phyloP scores from a whole-genome alignment of 2,329 filamentous ascomycete species.

The Myriosclerotinia duriaeana region DNA sequence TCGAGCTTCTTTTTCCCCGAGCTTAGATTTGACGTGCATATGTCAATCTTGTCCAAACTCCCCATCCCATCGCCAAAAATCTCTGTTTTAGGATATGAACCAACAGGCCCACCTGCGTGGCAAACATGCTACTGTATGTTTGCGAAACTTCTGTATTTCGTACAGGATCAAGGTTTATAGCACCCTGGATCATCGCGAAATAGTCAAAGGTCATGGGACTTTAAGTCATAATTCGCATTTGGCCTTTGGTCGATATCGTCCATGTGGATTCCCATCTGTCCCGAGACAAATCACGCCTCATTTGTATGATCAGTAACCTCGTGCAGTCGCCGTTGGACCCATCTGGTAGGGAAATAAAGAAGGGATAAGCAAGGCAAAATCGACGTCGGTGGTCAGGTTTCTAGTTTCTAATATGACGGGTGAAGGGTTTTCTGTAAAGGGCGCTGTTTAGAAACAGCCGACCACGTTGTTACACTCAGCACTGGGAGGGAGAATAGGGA shows the following conservation, averaged over 20 bases:
- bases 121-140: no score
- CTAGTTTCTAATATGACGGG: not conserved
- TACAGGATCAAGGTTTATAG: not conserved
- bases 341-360: not conserved
- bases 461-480: not conserved
- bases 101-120: conserved; percentile 17
- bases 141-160: conserved; percentile 12
- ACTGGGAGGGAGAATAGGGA: conserved; percentile 14
- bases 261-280: conserved; percentile 1
- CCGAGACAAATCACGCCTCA: conserved; percentile 19
- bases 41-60: conserved; percentile 12
- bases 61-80: conserved; percentile 11
- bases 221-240: not conserved
- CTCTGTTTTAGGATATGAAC: not conserved
- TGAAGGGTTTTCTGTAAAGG: conserved; percentile 8
- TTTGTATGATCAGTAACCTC: conserved; percentile 5
- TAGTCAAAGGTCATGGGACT: conserved; percentile 12
- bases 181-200: not conserved
- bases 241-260: not conserved
- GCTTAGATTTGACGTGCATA: conserved; percentile 21
- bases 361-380: conserved; percentile 20
- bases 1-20: conserved; percentile 14
- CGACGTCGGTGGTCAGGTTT: conserved; percentile 15
- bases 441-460: conserved; percentile 13
- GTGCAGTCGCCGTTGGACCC: conserved; percentile 10